phyloP scores from a whole-genome alignment of 345 rosid genomes.

The Zanthoxylum bungeanum region DNA sequence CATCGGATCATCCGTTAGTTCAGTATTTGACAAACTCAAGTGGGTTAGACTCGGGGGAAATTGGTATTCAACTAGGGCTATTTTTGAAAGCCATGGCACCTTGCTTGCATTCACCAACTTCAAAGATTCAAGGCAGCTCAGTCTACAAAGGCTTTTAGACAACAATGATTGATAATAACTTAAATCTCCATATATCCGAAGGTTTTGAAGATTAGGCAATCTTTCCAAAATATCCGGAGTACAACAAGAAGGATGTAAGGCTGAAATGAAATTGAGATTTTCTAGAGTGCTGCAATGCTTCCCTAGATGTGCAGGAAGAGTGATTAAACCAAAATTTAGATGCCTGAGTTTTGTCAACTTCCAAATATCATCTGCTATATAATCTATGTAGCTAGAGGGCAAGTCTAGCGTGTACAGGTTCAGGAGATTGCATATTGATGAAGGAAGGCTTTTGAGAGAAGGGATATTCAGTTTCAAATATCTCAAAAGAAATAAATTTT shows the following conservation, averaged over 20 bases:
- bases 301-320: background rate
- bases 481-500: background rate
- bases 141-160: background rate
- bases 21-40: background rate
- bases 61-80: background rate
- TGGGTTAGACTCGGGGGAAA: background rate
- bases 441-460: constrained; percentile 3
- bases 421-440: background rate
- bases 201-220: background rate
- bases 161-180: background rate
- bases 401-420: background rate
- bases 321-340: background rate
- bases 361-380: background rate
- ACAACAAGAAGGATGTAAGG: background rate
- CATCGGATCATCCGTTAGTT: background rate
- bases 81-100: background rate
- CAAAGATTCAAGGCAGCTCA: background rate
- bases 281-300: background rate
- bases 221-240: background rate
- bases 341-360: background rate
- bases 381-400: background rate
- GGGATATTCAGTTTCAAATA: constrained; percentile 1
- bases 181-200: background rate
- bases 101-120: background rate
- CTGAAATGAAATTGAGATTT: background rate